phyloP scores from a whole-genome alignment of 306 rosid species.

The Betula pendula region DNA sequence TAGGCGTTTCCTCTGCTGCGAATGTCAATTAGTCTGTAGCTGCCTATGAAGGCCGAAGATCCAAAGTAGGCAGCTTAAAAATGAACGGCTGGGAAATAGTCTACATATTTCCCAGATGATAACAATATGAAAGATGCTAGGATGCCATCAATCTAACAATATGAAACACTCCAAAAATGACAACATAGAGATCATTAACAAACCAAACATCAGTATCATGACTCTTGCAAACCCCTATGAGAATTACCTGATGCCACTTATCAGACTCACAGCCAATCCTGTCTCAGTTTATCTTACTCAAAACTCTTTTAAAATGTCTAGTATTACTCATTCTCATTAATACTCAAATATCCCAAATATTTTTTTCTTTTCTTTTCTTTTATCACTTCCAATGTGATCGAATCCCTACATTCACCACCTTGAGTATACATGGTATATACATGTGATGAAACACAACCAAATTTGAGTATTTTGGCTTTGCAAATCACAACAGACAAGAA shows the following conservation, averaged over 20 bases:
- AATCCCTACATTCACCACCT: background rate
- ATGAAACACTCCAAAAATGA: background rate
- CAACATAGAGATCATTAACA: background rate
- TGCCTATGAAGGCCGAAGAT: no score
- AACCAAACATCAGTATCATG: no score
- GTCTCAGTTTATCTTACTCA: background rate
- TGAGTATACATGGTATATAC: slow-evolving; percentile 22
- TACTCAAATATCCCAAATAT: background rate
- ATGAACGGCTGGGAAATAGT: no score
- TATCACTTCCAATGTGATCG: background rate
- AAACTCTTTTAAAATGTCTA: background rate
- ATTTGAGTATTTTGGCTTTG: slow-evolving; percentile 5
- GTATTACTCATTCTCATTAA: background rate
- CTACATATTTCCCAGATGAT: no score
- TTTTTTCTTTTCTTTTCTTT: no score
- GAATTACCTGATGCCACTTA: background rate
- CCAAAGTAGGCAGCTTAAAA: background rate
- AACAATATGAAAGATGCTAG: background rate
- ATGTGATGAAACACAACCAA: slow-evolving; percentile 8
- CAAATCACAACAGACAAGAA: slow-evolving; percentile 10
- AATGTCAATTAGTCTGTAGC: no score
- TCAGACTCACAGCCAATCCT: background rate
- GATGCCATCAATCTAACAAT: background rate
- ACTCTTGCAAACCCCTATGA: background rate
- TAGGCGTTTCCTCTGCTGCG: no score